A percentile compares a stretch with the other conserved stretches of the same genome.
Evolutionary conservation across 257 asterid genomes (phyloP).

Genomic region (Solanum pinnatisectum): DNA sequence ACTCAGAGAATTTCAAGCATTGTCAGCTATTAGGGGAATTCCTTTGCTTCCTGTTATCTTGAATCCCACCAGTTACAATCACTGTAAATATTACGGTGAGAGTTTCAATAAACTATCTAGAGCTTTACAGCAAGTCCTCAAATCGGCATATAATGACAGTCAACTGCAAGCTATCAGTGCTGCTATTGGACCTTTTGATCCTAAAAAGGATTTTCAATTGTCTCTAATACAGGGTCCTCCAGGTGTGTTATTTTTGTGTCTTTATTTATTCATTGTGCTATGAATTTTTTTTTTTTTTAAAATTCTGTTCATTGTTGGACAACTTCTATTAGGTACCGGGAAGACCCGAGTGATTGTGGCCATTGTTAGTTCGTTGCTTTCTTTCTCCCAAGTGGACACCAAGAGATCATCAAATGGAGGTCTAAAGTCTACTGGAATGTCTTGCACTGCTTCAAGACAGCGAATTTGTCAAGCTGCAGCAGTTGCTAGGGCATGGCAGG

Average conservation of each 20-base stretch:
- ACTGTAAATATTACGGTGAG: constrained; percentile 27
- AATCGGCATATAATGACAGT: constrained; percentile 67
- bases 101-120: constrained; percentile 46
- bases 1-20: constrained; percentile 94
- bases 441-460: constrained; percentile 29
- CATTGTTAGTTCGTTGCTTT: constrained; percentile 79
- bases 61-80: constrained; percentile 55
- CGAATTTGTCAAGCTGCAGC: constrained; percentile 72
- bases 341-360: constrained; percentile 91
- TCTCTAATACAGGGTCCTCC: constrained; percentile 99
- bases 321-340: constrained; percentile 64
- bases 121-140: constrained; percentile 59
- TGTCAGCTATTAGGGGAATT: constrained; percentile 77
- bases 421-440: constrained; percentile 16
- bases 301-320: not conserved
- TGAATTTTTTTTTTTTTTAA: not conserved
- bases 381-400: constrained; percentile 39
- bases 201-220: constrained; percentile 52
- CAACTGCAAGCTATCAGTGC: constrained; percentile 83
- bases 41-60: constrained; percentile 84
- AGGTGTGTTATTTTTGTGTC: constrained; percentile 38
- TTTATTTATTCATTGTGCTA: not conserved
- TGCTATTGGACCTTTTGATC: constrained; percentile 60
- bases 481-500: constrained; percentile 96
- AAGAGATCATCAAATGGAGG: constrained; percentile 34